Base-by-base conservation (phyloP, 139 green algal genomes). In the Chlorella sorokiniana region DNA sequence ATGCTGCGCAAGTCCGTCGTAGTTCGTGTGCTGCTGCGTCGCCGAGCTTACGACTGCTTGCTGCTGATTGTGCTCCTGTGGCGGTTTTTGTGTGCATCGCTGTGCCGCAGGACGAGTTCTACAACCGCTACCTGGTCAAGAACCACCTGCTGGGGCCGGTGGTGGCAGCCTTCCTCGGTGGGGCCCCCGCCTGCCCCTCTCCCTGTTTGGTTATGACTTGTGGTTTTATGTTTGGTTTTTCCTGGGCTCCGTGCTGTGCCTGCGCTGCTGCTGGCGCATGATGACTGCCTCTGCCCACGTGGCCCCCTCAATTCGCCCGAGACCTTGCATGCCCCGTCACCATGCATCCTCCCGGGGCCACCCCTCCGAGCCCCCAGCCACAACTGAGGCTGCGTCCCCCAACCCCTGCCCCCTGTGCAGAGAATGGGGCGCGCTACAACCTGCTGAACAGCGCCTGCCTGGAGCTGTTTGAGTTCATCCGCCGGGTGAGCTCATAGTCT, bases 111-210 rank as follows among this genome's bases (percentile, higher is more conserved):
- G 94, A 97, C 73, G 92, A 95, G 35, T 97, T 97, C 61, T 98
- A 97, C 88, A 83, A 93, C 80, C 86, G 88, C 52, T 93, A 96
- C 75, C 73, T 87, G 27, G 72, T 94, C 1, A 93, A 93, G 64
- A 90, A 97, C 76, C 90, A 94, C 73, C 76, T 98, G 45, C 88
- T 99, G 78, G 93, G 92, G 59, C 93, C 91, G 4, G 78, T 99
- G 56, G 88, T 98, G 65, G 72, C 83, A 3, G 88, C 84, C 2
- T 98, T 99, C 79, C 84, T 96, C 31, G 84, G 52, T 79, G 54
- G 40, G 52, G 56, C 56, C 18, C 18, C 18, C 23, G 56, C 18
- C n/a, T 16, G 56, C 56, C 10, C 48, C 48, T 11, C 14, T 59
- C 48, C 48, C 48, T 16, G n/a, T n/a, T n/a, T n/a, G n/a, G n/a